Conservation (phyloP, 345 rosid genomes). For the Hypericum androsaemum region DNA sequence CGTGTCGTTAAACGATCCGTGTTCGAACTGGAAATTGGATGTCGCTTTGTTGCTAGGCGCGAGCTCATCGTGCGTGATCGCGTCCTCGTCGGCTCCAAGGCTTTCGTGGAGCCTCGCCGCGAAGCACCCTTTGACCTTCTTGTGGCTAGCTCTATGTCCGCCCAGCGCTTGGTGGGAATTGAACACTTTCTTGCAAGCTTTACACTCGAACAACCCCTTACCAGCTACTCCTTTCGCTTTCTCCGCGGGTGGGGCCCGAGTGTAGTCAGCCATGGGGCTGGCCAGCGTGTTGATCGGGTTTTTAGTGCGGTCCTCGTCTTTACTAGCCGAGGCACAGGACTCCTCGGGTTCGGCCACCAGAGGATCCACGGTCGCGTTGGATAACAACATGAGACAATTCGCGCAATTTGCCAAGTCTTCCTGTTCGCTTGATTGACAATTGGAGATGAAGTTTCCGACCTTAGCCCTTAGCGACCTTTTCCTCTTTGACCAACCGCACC, state of each 20-base stretch:
- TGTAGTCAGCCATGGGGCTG: constrained; percentile 17
- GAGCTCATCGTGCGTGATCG: constrained; percentile 43
- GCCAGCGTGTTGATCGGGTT: constrained; percentile 29
- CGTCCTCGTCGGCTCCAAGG: constrained; percentile 18
- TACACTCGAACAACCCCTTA: constrained; percentile 76
- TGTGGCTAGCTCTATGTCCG: constrained; percentile 99
- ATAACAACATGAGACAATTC: constrained; percentile 79
- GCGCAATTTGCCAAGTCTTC: constrained; percentile 59
- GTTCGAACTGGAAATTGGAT: constrained; percentile 27
- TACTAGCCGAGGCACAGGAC: constrained; percentile 61
- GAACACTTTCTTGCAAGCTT: constrained; percentile 96
- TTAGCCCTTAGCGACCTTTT: constrained; percentile 53
- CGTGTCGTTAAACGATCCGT: constrained; percentile 23
- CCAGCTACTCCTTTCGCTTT: constrained; percentile 33
- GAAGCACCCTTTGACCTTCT: constrained; percentile 96
- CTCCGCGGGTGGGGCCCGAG: constrained; percentile 14
- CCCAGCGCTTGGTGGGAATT: constrained; percentile 98
- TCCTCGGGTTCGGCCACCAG: constrained; percentile 43
- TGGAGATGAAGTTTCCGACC: constrained; percentile 24
- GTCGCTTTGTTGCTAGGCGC: constrained; percentile 24
- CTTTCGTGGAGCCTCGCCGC: constrained; percentile 51
- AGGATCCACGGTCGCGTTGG: constrained; percentile 57
- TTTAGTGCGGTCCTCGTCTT: constrained; percentile 39
- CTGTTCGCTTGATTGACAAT: constrained; percentile 61
- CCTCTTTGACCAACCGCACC: constrained; percentile 49